Base-by-base conservation (phyloP, 139 green algal genomes). In the Asterochloris sp. region DNA sequence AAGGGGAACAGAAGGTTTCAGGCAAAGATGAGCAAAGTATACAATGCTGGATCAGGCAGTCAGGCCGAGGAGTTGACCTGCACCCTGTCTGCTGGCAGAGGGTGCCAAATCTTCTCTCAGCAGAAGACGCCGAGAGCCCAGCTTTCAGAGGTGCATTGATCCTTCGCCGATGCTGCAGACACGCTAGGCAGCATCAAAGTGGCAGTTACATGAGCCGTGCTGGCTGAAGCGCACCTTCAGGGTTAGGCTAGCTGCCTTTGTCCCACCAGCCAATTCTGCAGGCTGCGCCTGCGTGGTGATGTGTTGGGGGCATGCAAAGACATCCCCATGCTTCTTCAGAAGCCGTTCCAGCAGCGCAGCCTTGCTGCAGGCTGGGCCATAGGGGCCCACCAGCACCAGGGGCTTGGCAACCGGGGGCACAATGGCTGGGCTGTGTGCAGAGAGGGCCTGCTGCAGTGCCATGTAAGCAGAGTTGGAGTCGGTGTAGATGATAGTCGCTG, bases 321-420 rank as follows among this genome's bases (percentile, higher is more conserved):
- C 12, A 83, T 83, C 81, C 88, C 79, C 24, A 73, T 76, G 54
- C 73, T 80, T 47, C 47, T 91, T 83, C 24, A 91, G 86, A 24
- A 95, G 77, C 27, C 86, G 82, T 61, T 86, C 79, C 61, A 94
- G 86, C 68, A 95, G 80, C 15, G 78, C 62, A 19, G 86, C 83
- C 85, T 93, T 93, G 76, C 88, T 47, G 71, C 71, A 84, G 23
- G 76, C 77, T 76, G 82, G 28, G 19, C 82, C 91, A 85, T 93
- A 95, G 16, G 91, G 89, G 15, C 87, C 91, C 11, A 81, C 86
- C 24, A 95, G 83, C 27, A 95, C 85, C 76, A 95, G 78, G 11
- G 91, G 91, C 61, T 76, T 29, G 74, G 87, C 77, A 11, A 89
- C 84, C 19, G 89, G 88, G 1, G 83, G 82, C 21, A 93, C 79